Percentiles rank a stretch among this genome's conserved stretches.
phyloP scores from a whole-genome alignment of 2,329 filamentous ascomycete genomes.

The Xylaria sp. region DNA sequence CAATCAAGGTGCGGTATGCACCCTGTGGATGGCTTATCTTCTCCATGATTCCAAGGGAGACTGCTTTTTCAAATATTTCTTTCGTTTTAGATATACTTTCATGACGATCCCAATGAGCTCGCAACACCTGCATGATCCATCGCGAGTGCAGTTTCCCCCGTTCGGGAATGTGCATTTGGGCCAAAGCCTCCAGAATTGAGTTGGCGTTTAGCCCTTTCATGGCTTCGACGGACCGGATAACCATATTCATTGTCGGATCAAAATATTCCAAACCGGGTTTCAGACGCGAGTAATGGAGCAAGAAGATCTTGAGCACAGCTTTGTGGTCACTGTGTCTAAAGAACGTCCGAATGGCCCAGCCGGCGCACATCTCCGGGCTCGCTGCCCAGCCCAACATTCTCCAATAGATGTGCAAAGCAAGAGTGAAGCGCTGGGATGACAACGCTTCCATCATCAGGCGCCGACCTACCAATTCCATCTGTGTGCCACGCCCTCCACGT shows the following conservation, averaged over 20 bases:
- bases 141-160: conserved; percentile 45
- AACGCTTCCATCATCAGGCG: conserved; percentile 49
- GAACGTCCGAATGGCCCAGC: conserved; percentile 50
- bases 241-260: conserved; percentile 46
- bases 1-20: conserved; percentile 55
- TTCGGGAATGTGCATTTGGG: conserved; percentile 40
- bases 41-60: conserved; percentile 42
- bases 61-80: conserved; percentile 47
- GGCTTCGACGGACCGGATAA: conserved; percentile 50
- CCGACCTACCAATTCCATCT: conserved; percentile 43
- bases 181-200: conserved; percentile 48
- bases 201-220: conserved; percentile 46
- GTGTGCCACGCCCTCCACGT: conserved; percentile 20
- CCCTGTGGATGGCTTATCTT: conserved; percentile 45
- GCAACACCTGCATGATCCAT: conserved; percentile 54
- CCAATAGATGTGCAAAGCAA: conserved; percentile 49
- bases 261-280: conserved; percentile 39
- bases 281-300: conserved; percentile 49
- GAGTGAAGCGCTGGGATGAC: conserved; percentile 34
- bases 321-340: conserved; percentile 48
- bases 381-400: conserved; percentile 46
- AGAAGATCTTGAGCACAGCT: conserved; percentile 51
- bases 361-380: conserved; percentile 43
- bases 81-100: conserved; percentile 44
- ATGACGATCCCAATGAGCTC: conserved; percentile 51